Base-by-base conservation (phyloP, 2,329 filamentous ascomycete species). In the Paracorniculantispora psalliotae region DNA sequence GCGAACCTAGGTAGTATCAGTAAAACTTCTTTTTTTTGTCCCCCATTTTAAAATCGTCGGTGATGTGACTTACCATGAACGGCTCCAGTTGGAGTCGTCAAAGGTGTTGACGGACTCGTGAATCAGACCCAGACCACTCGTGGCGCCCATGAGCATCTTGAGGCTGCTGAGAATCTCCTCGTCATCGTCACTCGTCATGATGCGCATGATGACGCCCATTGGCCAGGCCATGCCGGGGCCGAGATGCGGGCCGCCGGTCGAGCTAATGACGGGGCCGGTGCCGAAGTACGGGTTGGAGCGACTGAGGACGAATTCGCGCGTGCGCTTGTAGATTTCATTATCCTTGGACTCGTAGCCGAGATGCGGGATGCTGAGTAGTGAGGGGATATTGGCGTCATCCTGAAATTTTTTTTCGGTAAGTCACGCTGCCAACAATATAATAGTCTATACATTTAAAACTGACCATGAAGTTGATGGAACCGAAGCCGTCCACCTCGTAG, bases 201-300 rank as follows among this genome's bases (percentile, higher is more conserved):
- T 87, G 69, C 90, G 86, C 60, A 92, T 85, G 50, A 96, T 85
- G 64, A 90, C 79, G 48, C 85, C 89, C 90, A 96, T 96, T 1
- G 92, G 91, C 92, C 92, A 96, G 17, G 90, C 91, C 68, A 87
- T 86, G 60, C 86, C 81, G 2, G 91, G 81, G 0, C 80, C 79
- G 9, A 77, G 71, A 64, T 83, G 81, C 25, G 80, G 80, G 0
- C 81, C 80, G 13, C 81, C 81, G 0, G 79, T 76, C 28, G 77
- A 76, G 62, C 76, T 81, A 62, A 83, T 71, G 17, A 81, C 75
- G 2, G 79, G 78, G 0, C 81, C 81, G 21, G 74, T 75, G 73
- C 81, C 80, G 60, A 77, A 96, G 71, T 92, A 93, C 0, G 90
- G 90, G 66, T 93, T 93, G 0, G 85, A 86, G 1, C 79, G 72